These are phyloP conservation scores for Geosiphon pyriformis DNA, from an alignment of 192 early-diverging fungal species.

Conservation along the genomic window DNA sequence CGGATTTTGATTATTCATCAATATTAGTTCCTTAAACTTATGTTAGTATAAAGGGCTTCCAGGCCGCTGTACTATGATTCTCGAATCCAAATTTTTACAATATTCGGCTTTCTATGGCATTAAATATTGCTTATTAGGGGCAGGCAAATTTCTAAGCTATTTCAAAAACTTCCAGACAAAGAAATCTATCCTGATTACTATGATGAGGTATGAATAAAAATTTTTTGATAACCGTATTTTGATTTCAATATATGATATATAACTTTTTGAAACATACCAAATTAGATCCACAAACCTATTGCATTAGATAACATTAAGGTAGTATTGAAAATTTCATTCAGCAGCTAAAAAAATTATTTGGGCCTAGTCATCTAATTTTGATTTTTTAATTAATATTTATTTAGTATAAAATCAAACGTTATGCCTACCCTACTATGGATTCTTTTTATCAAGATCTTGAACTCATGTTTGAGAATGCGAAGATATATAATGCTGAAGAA, in stretches of 20 bases:
- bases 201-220: slow-evolving; percentile 43
- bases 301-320: slow-evolving; percentile 53
- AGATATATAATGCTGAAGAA: slow-evolving; percentile 80
- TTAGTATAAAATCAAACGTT: slow-evolving; percentile 52
- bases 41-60: too few species aligned
- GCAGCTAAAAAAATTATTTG: too few species aligned
- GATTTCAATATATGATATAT: not conserved
- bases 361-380: too few species aligned
- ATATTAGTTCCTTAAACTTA: too few species aligned
- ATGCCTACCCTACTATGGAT: slow-evolving; percentile 61
- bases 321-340: too few species aligned
- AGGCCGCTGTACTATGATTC: too few species aligned
- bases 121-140: too few species aligned
- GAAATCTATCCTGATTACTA: slow-evolving; percentile 92
- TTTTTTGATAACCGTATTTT: too few species aligned
- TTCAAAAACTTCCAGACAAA: slow-evolving; percentile 69
- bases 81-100: too few species aligned
- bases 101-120: too few species aligned
- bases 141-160: slow-evolving; percentile 67
- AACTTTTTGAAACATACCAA: slow-evolving; percentile 9
- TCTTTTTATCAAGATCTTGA: slow-evolving; percentile 78
- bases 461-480: slow-evolving; percentile 87
- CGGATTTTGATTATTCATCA: too few species aligned
- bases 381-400: too few species aligned
- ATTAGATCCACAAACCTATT: slow-evolving; percentile 57